Conservation (phyloP, 495 filamentous ascomycete species). For the Oleoguttula mirabilis region DNA sequence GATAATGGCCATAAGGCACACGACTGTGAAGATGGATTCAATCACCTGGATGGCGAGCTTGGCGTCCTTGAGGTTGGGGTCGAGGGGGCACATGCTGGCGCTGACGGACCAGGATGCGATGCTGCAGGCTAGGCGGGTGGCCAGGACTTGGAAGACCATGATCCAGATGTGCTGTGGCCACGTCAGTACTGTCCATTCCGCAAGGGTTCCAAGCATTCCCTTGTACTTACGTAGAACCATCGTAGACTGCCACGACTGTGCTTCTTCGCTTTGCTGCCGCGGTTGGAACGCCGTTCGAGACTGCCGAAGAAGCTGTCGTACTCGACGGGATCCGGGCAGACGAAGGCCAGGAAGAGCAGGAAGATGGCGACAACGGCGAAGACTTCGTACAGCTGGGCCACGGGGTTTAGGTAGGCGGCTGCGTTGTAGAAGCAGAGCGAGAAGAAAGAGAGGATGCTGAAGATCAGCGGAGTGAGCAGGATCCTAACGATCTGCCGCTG, state of each 20-base stretch:
- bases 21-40: neutral
- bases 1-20: neutral
- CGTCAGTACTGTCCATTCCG: neutral
- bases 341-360: constrained; percentile 10
- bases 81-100: constrained; percentile 7
- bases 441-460: constrained; percentile 12
- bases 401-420: constrained; percentile 5
- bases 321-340: constrained; percentile 4
- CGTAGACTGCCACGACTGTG: constrained; percentile 9
- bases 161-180: constrained; percentile 7
- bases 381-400: constrained; percentile 8
- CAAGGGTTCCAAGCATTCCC: neutral
- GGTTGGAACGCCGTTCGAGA: constrained; percentile 1
- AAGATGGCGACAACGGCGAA: constrained; percentile 11
- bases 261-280: neutral
- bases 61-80: neutral
- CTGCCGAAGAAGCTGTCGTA: constrained; percentile 4
- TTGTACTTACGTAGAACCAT: constrained; percentile 12
- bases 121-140: constrained; percentile 3
- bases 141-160: constrained; percentile 9
- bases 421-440: constrained; percentile 5
- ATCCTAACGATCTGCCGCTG: constrained; percentile 9
- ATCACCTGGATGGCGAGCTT: neutral
- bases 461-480: constrained; percentile 8
- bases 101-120: constrained; percentile 3